phyloP scores from a whole-genome alignment of 2,329 filamentous ascomycete genomes.

The Beauveria australis region DNA sequence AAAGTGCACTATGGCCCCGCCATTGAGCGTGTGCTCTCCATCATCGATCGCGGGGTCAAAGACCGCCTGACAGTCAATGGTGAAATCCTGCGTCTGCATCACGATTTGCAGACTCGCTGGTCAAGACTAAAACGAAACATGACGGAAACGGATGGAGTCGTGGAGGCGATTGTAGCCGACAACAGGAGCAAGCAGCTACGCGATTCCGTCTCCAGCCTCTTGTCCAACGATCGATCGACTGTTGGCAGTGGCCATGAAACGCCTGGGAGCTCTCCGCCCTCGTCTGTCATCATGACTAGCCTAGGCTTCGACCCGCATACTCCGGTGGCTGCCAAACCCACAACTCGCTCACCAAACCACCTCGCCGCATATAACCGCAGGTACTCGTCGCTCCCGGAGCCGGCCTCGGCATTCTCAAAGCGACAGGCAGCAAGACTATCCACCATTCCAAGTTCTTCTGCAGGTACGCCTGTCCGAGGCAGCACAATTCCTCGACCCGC shows the following conservation, averaged over 20 bases:
- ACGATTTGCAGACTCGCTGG: slow-evolving; percentile 80
- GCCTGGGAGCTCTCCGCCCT: slow-evolving; percentile 58
- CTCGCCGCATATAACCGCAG: slow-evolving; percentile 37
- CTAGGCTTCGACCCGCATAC: slow-evolving; percentile 42
- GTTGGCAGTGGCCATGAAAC: slow-evolving; percentile 62
- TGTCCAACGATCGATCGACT: slow-evolving; percentile 72
- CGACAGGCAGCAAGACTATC: slow-evolving; percentile 38
- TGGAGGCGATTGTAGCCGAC: slow-evolving; percentile 65
- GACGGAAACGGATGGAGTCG: slow-evolving; percentile 61
- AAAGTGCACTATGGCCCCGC: slow-evolving; percentile 89
- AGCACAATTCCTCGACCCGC: slow-evolving; percentile 34
- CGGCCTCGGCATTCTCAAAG: slow-evolving; percentile 30
- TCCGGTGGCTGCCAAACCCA: slow-evolving; percentile 37
- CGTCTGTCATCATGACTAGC: slow-evolving; percentile 52
- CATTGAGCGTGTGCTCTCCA: slow-evolving; percentile 80
- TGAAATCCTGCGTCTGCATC: slow-evolving; percentile 79
- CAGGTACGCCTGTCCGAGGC: slow-evolving; percentile 36
- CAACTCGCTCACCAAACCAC: slow-evolving; percentile 39
- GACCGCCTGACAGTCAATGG: slow-evolving; percentile 95
- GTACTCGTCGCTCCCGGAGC: slow-evolving; percentile 40
- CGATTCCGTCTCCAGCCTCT: slow-evolving; percentile 87
- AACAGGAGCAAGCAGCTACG: slow-evolving; percentile 66
- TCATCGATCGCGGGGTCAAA: slow-evolving; percentile 92
- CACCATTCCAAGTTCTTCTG: slow-evolving; percentile 40
- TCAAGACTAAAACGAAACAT: slow-evolving; percentile 68